These are phyloP conservation scores for Hymenoscyphus albidus DNA, from an alignment of 2,329 filamentous ascomycete species.

Conservation along the genomic window DNA sequence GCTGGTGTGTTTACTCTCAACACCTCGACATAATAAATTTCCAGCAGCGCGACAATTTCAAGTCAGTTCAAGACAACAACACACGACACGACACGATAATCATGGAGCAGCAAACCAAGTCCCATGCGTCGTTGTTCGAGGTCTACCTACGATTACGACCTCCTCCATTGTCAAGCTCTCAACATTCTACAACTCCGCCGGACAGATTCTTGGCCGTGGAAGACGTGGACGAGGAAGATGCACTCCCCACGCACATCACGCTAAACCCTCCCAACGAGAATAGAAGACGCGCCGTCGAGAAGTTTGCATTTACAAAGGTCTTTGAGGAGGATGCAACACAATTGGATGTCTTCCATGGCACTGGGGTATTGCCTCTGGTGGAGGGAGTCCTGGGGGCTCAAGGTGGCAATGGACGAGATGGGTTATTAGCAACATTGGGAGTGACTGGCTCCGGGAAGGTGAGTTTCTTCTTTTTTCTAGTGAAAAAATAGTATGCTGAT, in stretches of 20 bases:
- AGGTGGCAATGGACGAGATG: constrained; percentile 79
- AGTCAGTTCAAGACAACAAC: neutral
- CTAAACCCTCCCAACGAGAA: constrained; percentile 77
- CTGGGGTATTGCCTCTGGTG: constrained; percentile 69
- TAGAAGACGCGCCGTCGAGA: constrained; percentile 82
- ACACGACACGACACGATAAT: constrained; percentile 1
- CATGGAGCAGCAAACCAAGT: constrained; percentile 42
- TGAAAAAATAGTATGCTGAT: constrained; percentile 14
- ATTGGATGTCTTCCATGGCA: constrained; percentile 79
- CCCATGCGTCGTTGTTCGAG: constrained; percentile 68
- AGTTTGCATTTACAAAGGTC: constrained; percentile 89
- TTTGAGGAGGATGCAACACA: constrained; percentile 86
- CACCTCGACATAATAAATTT: neutral
- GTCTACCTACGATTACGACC: constrained; percentile 84
- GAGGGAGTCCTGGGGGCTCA: constrained; percentile 73
- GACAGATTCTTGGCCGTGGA: constrained; percentile 82
- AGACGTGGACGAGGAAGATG: constrained; percentile 41
- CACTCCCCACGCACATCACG: constrained; percentile 66
- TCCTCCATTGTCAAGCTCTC: constrained; percentile 42
- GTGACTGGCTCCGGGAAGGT: constrained; percentile 98
- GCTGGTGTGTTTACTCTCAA: neutral
- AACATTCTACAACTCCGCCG: constrained; percentile 38
- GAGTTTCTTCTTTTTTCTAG: no score
- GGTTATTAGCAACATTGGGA: constrained; percentile 83
- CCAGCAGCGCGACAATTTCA: neutral